These are phyloP conservation scores for Leccinum pellstonianum DNA, from an alignment of 768 basidiomycete species.

Conservation along the genomic window DNA sequence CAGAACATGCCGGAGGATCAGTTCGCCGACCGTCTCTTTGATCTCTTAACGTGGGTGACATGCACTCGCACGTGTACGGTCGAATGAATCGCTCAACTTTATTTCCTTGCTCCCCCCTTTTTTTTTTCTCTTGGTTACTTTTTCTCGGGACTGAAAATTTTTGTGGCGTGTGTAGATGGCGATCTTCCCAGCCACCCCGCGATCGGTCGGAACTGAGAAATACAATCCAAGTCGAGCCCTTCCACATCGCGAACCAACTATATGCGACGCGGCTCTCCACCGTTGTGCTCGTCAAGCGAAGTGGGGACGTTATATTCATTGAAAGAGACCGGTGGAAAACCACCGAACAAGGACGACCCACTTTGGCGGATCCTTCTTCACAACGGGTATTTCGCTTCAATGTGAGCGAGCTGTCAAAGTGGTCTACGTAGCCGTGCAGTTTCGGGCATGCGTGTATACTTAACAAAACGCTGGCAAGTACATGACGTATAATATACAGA, in stretches of 20 bases:
- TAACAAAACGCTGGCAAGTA: constrained; percentile 21
- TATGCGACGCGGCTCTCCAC: constrained; percentile 78
- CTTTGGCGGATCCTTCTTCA: constrained; percentile 39
- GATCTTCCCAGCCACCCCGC: constrained; percentile 39
- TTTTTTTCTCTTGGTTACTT: neutral
- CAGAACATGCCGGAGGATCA: constrained; percentile 45
- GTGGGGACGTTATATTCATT: constrained; percentile 61
- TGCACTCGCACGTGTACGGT: neutral
- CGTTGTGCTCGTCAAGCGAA: constrained; percentile 60
- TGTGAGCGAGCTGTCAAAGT: constrained; percentile 17
- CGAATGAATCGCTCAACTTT: constrained; percentile 8
- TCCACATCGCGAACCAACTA: constrained; percentile 27
- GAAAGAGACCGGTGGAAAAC: constrained; percentile 71
- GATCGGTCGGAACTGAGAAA: constrained; percentile 55
- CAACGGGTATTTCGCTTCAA: constrained; percentile 55
- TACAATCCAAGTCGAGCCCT: constrained; percentile 63
- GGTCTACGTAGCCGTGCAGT: constrained; percentile 19
- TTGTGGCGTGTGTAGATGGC: constrained; percentile 20
- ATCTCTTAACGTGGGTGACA: constrained; percentile 64
- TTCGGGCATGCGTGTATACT: constrained; percentile 9
- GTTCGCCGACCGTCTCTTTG: constrained; percentile 59
- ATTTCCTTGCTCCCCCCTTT: neutral
- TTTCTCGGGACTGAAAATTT: neutral
- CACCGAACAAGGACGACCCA: constrained; percentile 38
- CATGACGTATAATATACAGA: constrained; percentile 36